Base-by-base conservation (phyloP, 345 rosid species). In the Eucalyptus pauciflora region DNA sequence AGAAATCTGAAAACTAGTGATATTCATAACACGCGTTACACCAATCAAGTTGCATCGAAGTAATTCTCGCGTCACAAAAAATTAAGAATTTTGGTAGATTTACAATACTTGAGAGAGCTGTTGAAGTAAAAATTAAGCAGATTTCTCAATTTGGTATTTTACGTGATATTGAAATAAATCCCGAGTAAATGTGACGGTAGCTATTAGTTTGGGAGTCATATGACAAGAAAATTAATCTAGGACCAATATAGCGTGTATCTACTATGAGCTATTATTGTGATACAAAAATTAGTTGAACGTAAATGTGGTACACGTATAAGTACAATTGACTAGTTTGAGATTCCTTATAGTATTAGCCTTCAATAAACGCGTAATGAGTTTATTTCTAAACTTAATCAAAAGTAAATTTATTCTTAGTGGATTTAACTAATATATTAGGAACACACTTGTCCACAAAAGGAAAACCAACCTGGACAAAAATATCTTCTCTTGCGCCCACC, bases 21-120 rank as follows among this genome's bases (percentile, higher is more conserved):
- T 76, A 10, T 3, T 11, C 4, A 5, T 37, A 10, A 24, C 48
- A 18, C 2, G 0, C 8, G 0, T 0, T 56, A 0, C 18, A 5
- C 62, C 12, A 10, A 56, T 25, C 0, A 56, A 4, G 1, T 41
- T 20, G 22, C 1, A 5, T 25, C 2, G 4, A 20, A 37, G 20
- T 76, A 76, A 76, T 76, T 41, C 3, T 1, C 0, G 1, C 1
- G 12, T 71, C 25, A 5, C 0, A 37, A 10, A 17, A 71, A 1
- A 37, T 37, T 16, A 17, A 6, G 83, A 5, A 18, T 37, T 76
- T 71, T 37, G 13, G 14, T 13, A 5, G 25, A 20, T 3, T 20
- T 10, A 71, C 5, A 10, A 37, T 18, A 18, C 27, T 3, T 1
- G 27, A 37, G 25, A 6, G 46, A 76, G 14, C 7, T 10, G 1